Evolutionary conservation across 2,329 filamentous ascomycete species (phyloP), one percentile per base, ranked within the genome.

Genomic region (Beauveria sp.): DNA sequence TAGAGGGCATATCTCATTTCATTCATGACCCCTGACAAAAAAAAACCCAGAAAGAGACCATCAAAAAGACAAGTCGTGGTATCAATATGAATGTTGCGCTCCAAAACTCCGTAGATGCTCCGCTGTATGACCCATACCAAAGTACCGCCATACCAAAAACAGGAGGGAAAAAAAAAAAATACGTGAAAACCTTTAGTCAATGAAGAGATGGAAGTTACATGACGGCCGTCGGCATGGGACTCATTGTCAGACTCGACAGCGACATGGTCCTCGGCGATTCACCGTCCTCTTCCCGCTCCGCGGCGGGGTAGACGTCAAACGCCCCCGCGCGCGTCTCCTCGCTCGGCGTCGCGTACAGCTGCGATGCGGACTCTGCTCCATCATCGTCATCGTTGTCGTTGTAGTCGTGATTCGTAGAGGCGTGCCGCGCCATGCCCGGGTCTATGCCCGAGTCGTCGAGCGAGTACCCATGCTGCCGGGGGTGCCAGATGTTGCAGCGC

Each of bases 191-290:
- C 31, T 1, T 14, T 14, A 0, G 31, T 34, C 1, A 42, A 26
- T 8, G 3, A 38, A 54, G 12, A 42, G 12, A 42, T 20, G 2
- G 9, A 40, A 53, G 22, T 65, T 61, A 73, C 58, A 69, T 67
- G 54, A 68, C 66, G 40, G 70, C 67, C 18, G 67, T 67, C 34
- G 50, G 45, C 8, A 61, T 43, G 12, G 48, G 48, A 38, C 74
- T 75, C 66, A 82, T 73, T 1, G 84, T 87, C 66, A 87, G 71
- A 68, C 85, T 83, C 63, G 83, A 84, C 12, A 88, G 76, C 31
- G 83, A 89, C 68, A 91, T 78, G 49, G 85, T 88, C 65, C 83
- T 82, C 24, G 83, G 84, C 1, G 86, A 72, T 51, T 71, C 73
- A 22, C 72, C 67, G 10, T 74, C 72, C 55, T 75, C 73, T 22